Evolutionary conservation across 2,329 filamentous ascomycete genomes (phyloP).

Genomic region (Alternaria sp.): DNA sequence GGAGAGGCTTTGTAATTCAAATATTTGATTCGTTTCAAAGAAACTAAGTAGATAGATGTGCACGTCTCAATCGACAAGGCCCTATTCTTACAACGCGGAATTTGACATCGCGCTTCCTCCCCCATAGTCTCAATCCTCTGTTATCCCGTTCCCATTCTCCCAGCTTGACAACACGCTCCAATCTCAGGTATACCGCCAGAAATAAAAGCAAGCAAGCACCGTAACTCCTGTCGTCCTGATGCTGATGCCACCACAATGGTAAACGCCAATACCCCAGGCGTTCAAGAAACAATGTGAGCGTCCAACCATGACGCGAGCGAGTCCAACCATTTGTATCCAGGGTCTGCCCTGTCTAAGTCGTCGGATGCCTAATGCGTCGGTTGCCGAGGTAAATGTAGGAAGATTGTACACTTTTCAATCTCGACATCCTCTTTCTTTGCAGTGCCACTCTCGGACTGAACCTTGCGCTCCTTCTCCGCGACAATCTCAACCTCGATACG

Average conservation of each 20-base stretch:
- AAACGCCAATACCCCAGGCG: background rate
- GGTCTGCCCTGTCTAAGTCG: background rate
- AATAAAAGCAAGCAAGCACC: conserved; percentile 1
- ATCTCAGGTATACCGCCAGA: conserved; percentile 2
- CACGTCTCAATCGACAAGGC: background rate
- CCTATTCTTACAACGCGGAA: background rate
- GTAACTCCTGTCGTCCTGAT: background rate
- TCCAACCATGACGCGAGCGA: background rate
- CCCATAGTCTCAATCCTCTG: background rate
- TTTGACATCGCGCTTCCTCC: background rate
- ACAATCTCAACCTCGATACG: conserved; percentile 79
- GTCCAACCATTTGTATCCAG: background rate
- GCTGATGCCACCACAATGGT: background rate
- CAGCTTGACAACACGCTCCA: background rate
- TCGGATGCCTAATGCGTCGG: conserved; percentile 23
- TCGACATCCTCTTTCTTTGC: conserved; percentile 61
- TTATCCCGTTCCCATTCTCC: background rate
- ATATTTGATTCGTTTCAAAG: background rate
- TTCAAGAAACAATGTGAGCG: background rate
- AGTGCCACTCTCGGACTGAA: conserved; percentile 29
- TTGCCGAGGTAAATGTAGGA: conserved; percentile 69
- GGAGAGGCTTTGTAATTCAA: background rate
- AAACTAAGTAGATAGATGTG: background rate
- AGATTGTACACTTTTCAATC: conserved; percentile 78
- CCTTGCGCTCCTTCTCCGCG: conserved; percentile 66